A percentile compares a stretch with the other conserved stretches of the same genome.
Conservation (phyloP, 2,329 filamentous ascomycete species). For the Boeremia exigua region DNA sequence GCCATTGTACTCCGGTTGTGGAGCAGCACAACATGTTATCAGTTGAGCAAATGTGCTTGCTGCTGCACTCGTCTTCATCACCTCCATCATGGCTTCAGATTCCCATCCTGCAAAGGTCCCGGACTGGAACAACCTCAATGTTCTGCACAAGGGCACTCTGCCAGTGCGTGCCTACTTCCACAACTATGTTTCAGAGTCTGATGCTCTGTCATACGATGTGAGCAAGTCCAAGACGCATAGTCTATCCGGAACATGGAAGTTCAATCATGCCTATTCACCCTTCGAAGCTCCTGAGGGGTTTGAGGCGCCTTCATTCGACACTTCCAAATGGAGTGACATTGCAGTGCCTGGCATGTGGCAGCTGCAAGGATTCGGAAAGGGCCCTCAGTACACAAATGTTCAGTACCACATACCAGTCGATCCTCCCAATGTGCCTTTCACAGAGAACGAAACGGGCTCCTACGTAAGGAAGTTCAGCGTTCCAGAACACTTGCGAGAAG, state of each 20-base stretch:
- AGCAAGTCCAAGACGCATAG: slow-evolving; percentile 42
- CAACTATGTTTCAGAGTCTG: slow-evolving; percentile 57
- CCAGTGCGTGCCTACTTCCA: slow-evolving; percentile 64
- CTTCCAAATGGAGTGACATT: slow-evolving; percentile 59
- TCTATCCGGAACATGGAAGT: slow-evolving; percentile 49
- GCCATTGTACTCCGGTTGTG: slow-evolving; percentile 11
- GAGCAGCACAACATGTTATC: slow-evolving; percentile 15
- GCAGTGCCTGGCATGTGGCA: slow-evolving; percentile 74
- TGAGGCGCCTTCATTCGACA: slow-evolving; percentile 41
- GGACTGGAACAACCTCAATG: slow-evolving; percentile 67
- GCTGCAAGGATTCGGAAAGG: slow-evolving; percentile 68
- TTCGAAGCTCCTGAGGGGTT: slow-evolving; percentile 47
- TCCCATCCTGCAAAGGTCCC: slow-evolving; percentile 45
- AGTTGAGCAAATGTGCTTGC: slow-evolving; percentile 2
- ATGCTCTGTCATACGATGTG: slow-evolving; percentile 55
- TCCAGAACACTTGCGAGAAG: slow-evolving; percentile 56
- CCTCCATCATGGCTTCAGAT: slow-evolving; percentile 29
- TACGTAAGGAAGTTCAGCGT: slow-evolving; percentile 65
- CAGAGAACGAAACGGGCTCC: slow-evolving; percentile 69
- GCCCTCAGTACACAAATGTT: slow-evolving; percentile 72
- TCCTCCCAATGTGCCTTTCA: slow-evolving; percentile 65
- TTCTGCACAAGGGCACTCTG: slow-evolving; percentile 67
- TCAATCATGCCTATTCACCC: slow-evolving; percentile 46
- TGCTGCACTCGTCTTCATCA: slow-evolving; percentile 1
- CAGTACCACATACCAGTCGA: slow-evolving; percentile 70